Base-by-base conservation (phyloP, 106 monocot species). In the Dioscorea dumetorum region DNA sequence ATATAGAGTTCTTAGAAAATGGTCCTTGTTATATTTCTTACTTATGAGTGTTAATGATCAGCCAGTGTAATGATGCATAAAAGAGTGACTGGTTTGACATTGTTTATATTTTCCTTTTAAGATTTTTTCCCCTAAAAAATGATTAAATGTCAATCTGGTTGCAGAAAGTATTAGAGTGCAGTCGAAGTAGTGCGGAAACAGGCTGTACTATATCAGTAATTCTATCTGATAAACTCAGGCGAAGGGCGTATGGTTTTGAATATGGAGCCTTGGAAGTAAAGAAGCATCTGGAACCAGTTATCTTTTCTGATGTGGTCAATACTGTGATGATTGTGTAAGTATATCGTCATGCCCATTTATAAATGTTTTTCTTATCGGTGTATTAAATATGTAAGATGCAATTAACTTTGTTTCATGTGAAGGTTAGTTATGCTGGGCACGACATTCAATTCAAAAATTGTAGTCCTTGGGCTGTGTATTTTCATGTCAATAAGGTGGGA, bases 241-340 rank as follows among this genome's bases (percentile, higher is more conserved):
- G 82, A 68, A 75, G 74, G 72, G 76, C 65, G 63, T 89, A 89
- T 75, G 97, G 97, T 63, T 79, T 70, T 74, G 97, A 97, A 61
- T 90, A 92, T 83, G 97, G 79, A 58, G 84, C 88, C n/a, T 66
- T 97, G 67, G 77, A 74, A 75, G 76, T 97, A 20, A 83, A 87
- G 72, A 76, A 76, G 62, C 89, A 91, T 78, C 80, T 97, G 54
- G 84, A 89, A 35, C 73, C 74, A 62, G 79, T 92, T 74, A 24
- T 74, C 49, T 86, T 97, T 67, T 92, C 87, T 78, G 89, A 97
- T 68, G 33, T 97, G 48, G 82, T 89, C n/a, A 59, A 63, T 34
- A 83, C 70, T n/a, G 77, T 91, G 64, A 74, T 75, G 72, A 90
- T 97, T 70, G 32, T 82, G 97, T 97, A 61, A 80, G 88, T 95